Evolutionary conservation across 2,329 filamentous ascomycete species (phyloP), one percentile per base, ranked within the genome.

Genomic region (Chrysoporthe cubensis): DNA sequence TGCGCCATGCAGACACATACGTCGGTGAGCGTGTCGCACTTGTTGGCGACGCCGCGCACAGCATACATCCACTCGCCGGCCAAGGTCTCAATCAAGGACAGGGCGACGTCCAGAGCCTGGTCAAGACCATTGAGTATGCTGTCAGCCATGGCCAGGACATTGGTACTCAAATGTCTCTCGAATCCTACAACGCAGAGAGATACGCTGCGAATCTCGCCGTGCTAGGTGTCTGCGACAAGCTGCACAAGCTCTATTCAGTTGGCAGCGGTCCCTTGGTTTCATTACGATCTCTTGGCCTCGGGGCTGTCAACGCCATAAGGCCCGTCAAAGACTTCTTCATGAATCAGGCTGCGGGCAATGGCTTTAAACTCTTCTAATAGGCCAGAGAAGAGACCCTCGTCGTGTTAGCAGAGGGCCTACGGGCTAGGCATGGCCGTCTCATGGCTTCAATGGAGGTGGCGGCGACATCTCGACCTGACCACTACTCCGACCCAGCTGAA

Each of bases 31-130:
- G 96, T n/a, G 84, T 97, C 9, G 96, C 94, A 0, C 87, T 99
- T 1, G 88, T 99, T 46, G 96, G 96, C 69, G 96, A 99, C 72
- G 96, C 96, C 1, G 96, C 96, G 8, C 96, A 99, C 78, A 97
- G 94, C 1, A 90, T 97, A 71, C 96, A 99, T 78, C 96, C 96
- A 0, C 89, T 99, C 4, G 96, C 93, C 1, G 96, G 96, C 0
- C 96, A 98, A 79, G 96, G 96, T 1, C 84, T 99, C 16, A 99
- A 99, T 76, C 91, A 96, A 74, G 96, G 96, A 1, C 90, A 98
- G 71, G 94, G 89, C 21, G 96, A 99, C 76, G 91, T 96, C 0
- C 90, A 93, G 74, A 91, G 91, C 64, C 86, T 99, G 0, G 88
- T 90, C 7, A 85, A 85, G 70, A 89, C 89, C 0, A 91, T 99